These are phyloP conservation scores for Lasiodiplodia hormozganensis DNA, from an alignment of 2,329 filamentous ascomycete species.

Conservation along the genomic window DNA sequence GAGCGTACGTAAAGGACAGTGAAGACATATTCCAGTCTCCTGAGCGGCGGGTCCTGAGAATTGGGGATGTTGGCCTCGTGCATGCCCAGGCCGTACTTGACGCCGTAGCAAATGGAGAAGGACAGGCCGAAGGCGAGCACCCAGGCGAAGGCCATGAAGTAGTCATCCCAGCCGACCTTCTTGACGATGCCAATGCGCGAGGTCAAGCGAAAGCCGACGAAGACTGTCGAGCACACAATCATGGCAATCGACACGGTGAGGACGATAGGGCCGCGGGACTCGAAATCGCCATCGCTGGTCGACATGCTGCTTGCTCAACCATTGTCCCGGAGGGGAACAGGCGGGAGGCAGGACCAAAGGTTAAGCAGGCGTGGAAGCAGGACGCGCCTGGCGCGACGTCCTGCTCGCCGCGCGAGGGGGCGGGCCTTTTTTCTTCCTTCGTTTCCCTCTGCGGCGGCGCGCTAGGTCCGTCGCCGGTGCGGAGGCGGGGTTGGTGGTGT, in stretches of 20 bases:
- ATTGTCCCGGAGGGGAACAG: conserved; percentile 19
- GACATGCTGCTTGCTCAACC: conserved; percentile 29
- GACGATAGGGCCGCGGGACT: conserved; percentile 52
- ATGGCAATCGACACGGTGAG: conserved; percentile 75
- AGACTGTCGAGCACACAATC: conserved; percentile 72
- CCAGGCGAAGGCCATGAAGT: conserved; percentile 83
- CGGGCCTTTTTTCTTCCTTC: conserved; percentile 4
- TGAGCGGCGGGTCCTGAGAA: conserved; percentile 59
- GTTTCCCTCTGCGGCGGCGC: background rate
- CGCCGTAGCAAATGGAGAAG: conserved; percentile 70
- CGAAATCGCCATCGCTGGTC: conserved; percentile 26
- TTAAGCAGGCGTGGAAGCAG: background rate
- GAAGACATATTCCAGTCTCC: conserved; percentile 65
- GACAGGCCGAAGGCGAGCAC: conserved; percentile 71
- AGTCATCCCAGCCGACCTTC: conserved; percentile 77
- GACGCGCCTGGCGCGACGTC: conserved; percentile 10
- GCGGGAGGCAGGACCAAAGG: background rate
- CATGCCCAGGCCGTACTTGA: conserved; percentile 70
- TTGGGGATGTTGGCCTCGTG: conserved; percentile 67
- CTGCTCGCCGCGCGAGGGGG: background rate
- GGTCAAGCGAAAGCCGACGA: conserved; percentile 76
- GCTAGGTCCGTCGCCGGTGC: background rate
- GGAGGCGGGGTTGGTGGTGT: conserved; percentile 1
- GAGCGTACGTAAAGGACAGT: conserved; percentile 64
- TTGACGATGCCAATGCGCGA: conserved; percentile 77